Base-by-base conservation (phyloP, 2,329 filamentous ascomycete genomes). In the Daldinia sp. region DNA sequence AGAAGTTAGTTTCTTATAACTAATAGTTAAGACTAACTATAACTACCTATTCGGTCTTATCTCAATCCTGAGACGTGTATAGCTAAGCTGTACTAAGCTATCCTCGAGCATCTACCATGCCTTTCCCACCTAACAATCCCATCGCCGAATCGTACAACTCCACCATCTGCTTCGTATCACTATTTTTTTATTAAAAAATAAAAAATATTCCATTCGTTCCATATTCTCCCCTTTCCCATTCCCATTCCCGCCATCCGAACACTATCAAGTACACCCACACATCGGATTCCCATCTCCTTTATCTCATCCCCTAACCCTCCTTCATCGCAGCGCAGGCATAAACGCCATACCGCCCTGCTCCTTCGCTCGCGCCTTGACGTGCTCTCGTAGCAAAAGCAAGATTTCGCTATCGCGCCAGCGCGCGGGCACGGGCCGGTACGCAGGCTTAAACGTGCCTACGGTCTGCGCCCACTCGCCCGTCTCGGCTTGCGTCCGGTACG, bases 401-500 rank as follows among this genome's bases (percentile, higher is more conserved):
- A 97, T 87, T 80, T 94, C 89, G 68, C 91, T 96, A 65, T 90
- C 88, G 78, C 84, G 87, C 95, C 95, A 99, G 66, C 94, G 85
- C 71, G 81, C 79, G 10, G 95, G 95, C 60, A 98, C 94, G 35
- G 94, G 94, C 57, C 94, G 84, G 79, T 97, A 97, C 32, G 94
- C 93, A 27, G 94, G 93, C 83, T 92, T 94, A 79, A 97, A 97
- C 19, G 92, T 94, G 29, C 95, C 95, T 4, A 97, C 85, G 0
- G 95, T 99, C 84, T 98, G 94, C 65, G 93, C 92, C 95, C 95
- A 99, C 81, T 99, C 95, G 65, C 94, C 93, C 76, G 50, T 45
- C 61, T 83, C 77, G 21, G 74, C 74, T 4, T 76, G 76, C 56
- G 69, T 67, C 50, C 55, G 56, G 47, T 63, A 71, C 37, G 69